phyloP scores from a whole-genome alignment of 352 stramenopile genomes.

The Phytopythium kandeliae region DNA sequence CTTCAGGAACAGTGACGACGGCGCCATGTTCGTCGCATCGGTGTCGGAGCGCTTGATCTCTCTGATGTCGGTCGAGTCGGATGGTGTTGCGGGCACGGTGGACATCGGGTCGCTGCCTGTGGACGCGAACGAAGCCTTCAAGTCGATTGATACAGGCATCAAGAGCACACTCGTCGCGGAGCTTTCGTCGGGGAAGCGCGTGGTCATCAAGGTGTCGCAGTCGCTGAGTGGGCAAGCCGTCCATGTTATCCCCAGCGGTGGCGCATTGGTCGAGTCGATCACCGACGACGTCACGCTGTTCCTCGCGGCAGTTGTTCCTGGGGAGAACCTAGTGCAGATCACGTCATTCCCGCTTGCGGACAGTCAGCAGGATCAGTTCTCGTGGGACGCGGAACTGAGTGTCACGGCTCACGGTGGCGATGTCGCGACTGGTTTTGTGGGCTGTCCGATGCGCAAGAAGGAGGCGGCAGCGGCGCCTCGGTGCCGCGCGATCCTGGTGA shows the following conservation, averaged over 20 bases:
- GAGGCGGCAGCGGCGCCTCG: conserved; percentile 22
- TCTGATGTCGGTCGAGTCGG: conserved; percentile 31
- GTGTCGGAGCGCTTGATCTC: conserved; percentile 24
- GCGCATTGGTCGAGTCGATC: conserved; percentile 44
- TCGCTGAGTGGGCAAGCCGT: conserved; percentile 32
- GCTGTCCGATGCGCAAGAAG: conserved; percentile 54
- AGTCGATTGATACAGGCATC: conserved; percentile 31
- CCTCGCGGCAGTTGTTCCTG: conserved; percentile 24
- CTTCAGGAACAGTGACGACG: conserved; percentile 28
- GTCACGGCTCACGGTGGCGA: conserved; percentile 41
- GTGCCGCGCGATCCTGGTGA: conserved; percentile 57
- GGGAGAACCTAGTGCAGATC: conserved; percentile 24
- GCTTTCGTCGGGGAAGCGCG: conserved; percentile 52
- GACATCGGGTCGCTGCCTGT: conserved; percentile 29
- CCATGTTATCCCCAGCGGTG: conserved; percentile 30
- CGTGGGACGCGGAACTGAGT: conserved; percentile 48
- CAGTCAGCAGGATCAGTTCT: conserved; percentile 18
- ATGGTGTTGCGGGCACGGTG: conserved; percentile 17
- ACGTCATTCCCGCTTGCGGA: conserved; percentile 39
- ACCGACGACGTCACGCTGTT: conserved; percentile 55
- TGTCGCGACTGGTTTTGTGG: conserved; percentile 45
- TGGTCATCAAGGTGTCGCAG: conserved; percentile 42
- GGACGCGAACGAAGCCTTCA: conserved; percentile 23
- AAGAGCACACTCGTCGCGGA: conserved; percentile 39
- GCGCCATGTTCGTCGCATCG: conserved; percentile 22